A percentile compares a stretch with the other conserved stretches of the same genome.
phyloP scores from a whole-genome alignment of 495 filamentous ascomycete genomes.

The Trichocladium uniseriatum region DNA sequence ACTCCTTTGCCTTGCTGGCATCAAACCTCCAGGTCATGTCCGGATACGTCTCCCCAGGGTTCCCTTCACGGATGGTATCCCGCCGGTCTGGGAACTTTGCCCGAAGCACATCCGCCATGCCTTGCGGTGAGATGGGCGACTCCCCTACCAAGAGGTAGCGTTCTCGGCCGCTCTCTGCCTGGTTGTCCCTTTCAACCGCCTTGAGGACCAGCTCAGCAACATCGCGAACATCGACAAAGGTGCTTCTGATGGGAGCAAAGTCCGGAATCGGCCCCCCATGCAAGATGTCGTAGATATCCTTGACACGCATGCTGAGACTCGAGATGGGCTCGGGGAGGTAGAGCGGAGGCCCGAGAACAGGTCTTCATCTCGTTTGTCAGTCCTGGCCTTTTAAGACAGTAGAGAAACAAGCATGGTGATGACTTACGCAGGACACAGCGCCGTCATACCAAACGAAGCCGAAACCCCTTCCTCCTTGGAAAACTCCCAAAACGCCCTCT shows the following conservation, averaged over 20 bases:
- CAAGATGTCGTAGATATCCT: slow-evolving; percentile 22
- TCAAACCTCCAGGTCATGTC: slow-evolving; percentile 16
- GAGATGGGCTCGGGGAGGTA: slow-evolving; percentile 19
- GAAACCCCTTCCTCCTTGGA: slow-evolving; percentile 10
- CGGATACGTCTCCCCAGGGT: slow-evolving; percentile 17
- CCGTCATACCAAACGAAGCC: slow-evolving; percentile 11
- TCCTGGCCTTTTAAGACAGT: too few species aligned
- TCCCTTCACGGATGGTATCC: slow-evolving; percentile 21
- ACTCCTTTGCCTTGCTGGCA: slow-evolving; percentile 18
- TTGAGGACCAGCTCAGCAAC: slow-evolving; percentile 28
- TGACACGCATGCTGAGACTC: slow-evolving; percentile 19
- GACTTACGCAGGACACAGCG: slow-evolving; percentile 19
- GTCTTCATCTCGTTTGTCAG: too few species aligned
- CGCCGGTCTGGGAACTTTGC: slow-evolving; percentile 23
- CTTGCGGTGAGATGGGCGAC: slow-evolving; percentile 19
- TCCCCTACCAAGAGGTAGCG: slow-evolving; percentile 21
- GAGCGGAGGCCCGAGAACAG: slow-evolving; percentile 25
- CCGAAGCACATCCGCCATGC: slow-evolving; percentile 25
- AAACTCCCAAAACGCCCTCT: slow-evolving; percentile 27
- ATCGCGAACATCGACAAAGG: slow-evolving; percentile 28
- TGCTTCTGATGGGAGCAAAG: slow-evolving; percentile 21
- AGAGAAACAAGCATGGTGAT: background rate
- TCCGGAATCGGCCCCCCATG: slow-evolving; percentile 17
- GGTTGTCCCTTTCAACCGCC: slow-evolving; percentile 13
- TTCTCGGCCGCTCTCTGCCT: slow-evolving; percentile 13